These are phyloP conservation scores for Gynandropsis gynandra DNA, from an alignment of 345 rosid genomes.

Conservation along the genomic window DNA sequence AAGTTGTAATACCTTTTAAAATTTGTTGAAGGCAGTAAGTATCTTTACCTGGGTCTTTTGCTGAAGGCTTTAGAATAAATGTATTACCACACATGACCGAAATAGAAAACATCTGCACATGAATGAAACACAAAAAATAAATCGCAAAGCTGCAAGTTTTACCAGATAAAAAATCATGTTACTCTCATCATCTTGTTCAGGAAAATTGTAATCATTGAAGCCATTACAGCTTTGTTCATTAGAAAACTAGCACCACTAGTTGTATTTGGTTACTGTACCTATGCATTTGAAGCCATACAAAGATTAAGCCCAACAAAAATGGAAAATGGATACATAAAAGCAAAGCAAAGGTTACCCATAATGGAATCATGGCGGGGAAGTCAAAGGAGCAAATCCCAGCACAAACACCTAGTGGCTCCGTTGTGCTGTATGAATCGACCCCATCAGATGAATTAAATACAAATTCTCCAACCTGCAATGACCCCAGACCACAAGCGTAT, in stretches of 20 bases:
- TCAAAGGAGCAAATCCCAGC: slow-evolving; percentile 41
- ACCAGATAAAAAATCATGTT: background rate
- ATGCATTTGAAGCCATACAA: background rate
- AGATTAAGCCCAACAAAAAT: slow-evolving; percentile 3
- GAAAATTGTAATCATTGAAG: no score
- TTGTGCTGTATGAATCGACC: slow-evolving; percentile 35
- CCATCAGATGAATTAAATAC: slow-evolving; percentile 36
- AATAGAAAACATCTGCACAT: slow-evolving; percentile 39
- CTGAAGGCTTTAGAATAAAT: slow-evolving; percentile 38
- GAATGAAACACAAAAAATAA: background rate
- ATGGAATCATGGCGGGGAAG: slow-evolving; percentile 32
- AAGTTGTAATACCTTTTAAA: no score
- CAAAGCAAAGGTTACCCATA: slow-evolving; percentile 31
- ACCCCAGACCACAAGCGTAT: slow-evolving; percentile 41
- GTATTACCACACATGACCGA: slow-evolving; percentile 42
- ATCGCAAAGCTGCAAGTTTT: background rate
- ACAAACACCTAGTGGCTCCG: slow-evolving; percentile 44
- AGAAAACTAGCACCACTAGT: no score
- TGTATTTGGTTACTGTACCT: background rate
- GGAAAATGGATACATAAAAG: slow-evolving; percentile 12
- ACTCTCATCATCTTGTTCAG: no score
- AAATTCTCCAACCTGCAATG: slow-evolving; percentile 38
- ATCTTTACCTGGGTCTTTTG: slow-evolving; percentile 34
- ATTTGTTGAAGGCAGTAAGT: background rate
- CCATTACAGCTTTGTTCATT: background rate